Evolutionary conservation across 129 eudicot species (phyloP).

Genomic region (Oenanthe sinensis): DNA sequence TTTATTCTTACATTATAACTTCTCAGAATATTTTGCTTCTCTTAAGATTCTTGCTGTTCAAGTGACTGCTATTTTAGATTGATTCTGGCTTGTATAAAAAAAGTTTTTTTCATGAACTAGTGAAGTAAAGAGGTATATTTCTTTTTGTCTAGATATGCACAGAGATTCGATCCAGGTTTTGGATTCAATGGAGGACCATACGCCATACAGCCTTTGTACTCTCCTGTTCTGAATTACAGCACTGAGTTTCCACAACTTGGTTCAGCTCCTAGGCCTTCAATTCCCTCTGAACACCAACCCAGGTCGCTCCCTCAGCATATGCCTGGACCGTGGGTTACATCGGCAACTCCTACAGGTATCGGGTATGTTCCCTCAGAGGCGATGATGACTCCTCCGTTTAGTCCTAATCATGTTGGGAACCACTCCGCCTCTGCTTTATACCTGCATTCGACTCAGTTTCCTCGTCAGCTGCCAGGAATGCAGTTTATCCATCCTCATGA

Average conservation of each 20-base stretch:
- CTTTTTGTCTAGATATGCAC: slow-evolving; percentile 54
- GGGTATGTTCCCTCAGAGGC: slow-evolving; percentile 67
- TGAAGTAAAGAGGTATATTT: not conserved
- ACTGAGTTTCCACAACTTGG: slow-evolving; percentile 98
- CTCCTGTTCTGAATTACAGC: slow-evolving; percentile 80
- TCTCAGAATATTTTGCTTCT: not conserved
- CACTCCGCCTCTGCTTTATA: slow-evolving; percentile 62
- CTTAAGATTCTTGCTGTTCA: not conserved
- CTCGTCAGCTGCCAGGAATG: slow-evolving; percentile 78
- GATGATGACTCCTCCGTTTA: slow-evolving; percentile 52
- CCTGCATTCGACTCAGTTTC: slow-evolving; percentile 60
- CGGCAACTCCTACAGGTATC: slow-evolving; percentile 57
- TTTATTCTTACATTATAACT: not conserved
- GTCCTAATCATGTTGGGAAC: slow-evolving; percentile 50
- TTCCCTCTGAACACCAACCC: slow-evolving; percentile 56
- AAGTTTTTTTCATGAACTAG: not conserved
- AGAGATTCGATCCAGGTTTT: slow-evolving; percentile 95
- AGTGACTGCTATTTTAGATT: not conserved
- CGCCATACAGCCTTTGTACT: slow-evolving; percentile 74
- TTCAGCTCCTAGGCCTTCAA: slow-evolving; percentile 55
- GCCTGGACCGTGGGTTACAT: slow-evolving; percentile 66
- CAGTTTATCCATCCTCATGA: slow-evolving; percentile 85
- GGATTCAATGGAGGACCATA: slow-evolving; percentile 77
- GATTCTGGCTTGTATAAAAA: not conserved
- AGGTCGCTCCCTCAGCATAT: slow-evolving; percentile 61